Base-by-base conservation (phyloP, 495 filamentous ascomycete species). In the Letharia columbiana region DNA sequence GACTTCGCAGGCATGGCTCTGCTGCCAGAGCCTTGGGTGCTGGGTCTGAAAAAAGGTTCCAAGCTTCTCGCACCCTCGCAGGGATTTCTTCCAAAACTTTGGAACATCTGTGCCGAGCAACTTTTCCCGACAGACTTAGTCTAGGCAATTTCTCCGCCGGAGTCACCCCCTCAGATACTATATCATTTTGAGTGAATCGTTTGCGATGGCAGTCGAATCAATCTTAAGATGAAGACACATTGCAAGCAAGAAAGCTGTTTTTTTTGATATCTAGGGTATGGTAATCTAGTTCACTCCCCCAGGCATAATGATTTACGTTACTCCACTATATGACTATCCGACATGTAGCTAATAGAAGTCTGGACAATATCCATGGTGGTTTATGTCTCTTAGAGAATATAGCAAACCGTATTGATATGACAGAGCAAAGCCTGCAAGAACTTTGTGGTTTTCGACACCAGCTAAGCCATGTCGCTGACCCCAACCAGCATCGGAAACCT, bases 1-100 rank as follows among this genome's bases (percentile, higher is more conserved):
- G 28, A 18, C 9, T 62, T 61, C 3, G 62, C 9, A 49, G 49
- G 42, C 63, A 68, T 66, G 37, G 20, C 18, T 47, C 39, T 39
- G 45, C 18, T 17, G 12, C n/a, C 31, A 33, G 62, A 33, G 35
- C 47, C 49, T 52, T 31, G 50, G 28, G 12, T 31, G 23, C 28
- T 33, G 5, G 23, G 12, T 56, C 31, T 35, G 52, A 35, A 10
- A 3, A n/a, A 18, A 56, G 52, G 3, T 35, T 8, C 23, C 23
- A 1, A 28, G 23, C 23, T 28, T 28, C 23, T 28, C 23, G 23
- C 23, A 28, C 23, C 23, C 23, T 28, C 23, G 23, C 23, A 28
- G 23, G 23, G 23, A 28, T 28, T 28, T 28, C 23, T 28, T 28
- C 23, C 23, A 28, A 28, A 28, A 28, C 23, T 28, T 28, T 28